Evolutionary conservation across 2,329 filamentous ascomycete species (phyloP), one percentile per base, ranked within the genome.

Genomic region (Aspergillus thermomutatus): DNA sequence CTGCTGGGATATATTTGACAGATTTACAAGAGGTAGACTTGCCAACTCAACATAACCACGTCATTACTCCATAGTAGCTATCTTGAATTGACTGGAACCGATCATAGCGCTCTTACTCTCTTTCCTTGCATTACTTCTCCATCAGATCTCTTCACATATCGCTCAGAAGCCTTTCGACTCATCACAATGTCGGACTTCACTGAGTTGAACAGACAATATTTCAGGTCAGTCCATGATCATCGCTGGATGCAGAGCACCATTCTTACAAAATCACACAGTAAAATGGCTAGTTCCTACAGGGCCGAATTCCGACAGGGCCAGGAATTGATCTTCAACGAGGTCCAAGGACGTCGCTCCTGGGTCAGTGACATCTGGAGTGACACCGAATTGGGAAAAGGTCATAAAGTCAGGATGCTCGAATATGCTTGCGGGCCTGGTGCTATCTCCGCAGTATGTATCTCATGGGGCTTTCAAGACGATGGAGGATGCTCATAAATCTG

Each of bases 401-500:
- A 68, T 26, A 62, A 65, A 31, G 56, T 85, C 45, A 80, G 81
- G 48, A 73, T 91, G 21, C 77, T 92, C 1, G 89, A 92, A 69
- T 92, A 92, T 72, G 89, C 89, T 17, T 92, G 89, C 67, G 89
- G 89, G 8, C 87, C 87, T 5, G 88, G 88, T 2, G 72, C 84
- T 54, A 78, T 90, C 60, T 87, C 87, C 11, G 80, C 82, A 70
- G 87, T 88, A 68, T 63, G 80, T 74, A 21, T 27, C 21, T 56
- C 6, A 50, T 26, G 27, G n/a, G 26, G 54, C 2, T 31, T 26
- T 8, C 43, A 23, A 50, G 52, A 8, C 19, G 14, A 5, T 17
- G 17, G n/a, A 23, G n/a, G 10, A 40, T n/a, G 27, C 53, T 63
- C 41, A 61, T 41, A 10, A n/a, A 28, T 41, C 25, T 40, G 21